Evolutionary conservation across 371 early-diverging fungal species (phyloP).

Genomic region (Thermomucor indicae-seudaticae): DNA sequence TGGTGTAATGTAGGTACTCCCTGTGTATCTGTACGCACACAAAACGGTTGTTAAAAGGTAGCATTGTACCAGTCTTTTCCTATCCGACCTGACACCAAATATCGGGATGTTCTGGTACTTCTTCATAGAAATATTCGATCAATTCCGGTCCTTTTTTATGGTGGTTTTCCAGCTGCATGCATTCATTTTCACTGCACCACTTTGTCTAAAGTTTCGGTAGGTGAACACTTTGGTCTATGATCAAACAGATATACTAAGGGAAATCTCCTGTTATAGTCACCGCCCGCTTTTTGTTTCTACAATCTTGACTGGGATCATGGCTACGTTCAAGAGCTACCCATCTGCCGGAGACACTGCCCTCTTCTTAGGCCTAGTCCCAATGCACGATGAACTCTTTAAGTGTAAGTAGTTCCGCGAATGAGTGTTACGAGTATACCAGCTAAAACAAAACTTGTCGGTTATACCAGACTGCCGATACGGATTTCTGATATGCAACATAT

Average conservation of each 20-base stretch:
- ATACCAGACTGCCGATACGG: constrained; percentile 72
- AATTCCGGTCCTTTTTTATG: constrained; percentile 91
- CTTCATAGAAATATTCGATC: constrained; percentile 97
- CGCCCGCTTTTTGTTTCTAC: constrained; percentile 75
- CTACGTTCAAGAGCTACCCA: constrained; percentile 91
- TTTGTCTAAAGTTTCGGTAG: constrained; percentile 71
- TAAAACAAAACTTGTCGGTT: neutral
- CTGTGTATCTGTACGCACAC: neutral
- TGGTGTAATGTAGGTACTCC: constrained; percentile 67
- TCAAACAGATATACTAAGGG: neutral
- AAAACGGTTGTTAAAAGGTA: neutral
- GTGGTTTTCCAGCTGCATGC: constrained; percentile 87
- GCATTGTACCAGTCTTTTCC: constrained; percentile 22
- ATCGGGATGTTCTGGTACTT: constrained; percentile 97
- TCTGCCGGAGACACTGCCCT: constrained; percentile 81
- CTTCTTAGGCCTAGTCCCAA: constrained; percentile 73
- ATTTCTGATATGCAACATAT: constrained; percentile 60
- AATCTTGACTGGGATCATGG: constrained; percentile 66
- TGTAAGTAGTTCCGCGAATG: constrained; percentile 48
- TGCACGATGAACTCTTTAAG: constrained; percentile 82
- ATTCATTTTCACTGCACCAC: constrained; percentile 79
- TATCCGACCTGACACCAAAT: constrained; percentile 92
- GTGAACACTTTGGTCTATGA: too few relatives aligned
- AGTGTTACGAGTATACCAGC: neutral
- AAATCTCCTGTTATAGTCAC: constrained; percentile 33